These are phyloP conservation scores for Catharanthus roseus DNA, from an alignment of 257 asterid genomes.

Conservation along the genomic window DNA sequence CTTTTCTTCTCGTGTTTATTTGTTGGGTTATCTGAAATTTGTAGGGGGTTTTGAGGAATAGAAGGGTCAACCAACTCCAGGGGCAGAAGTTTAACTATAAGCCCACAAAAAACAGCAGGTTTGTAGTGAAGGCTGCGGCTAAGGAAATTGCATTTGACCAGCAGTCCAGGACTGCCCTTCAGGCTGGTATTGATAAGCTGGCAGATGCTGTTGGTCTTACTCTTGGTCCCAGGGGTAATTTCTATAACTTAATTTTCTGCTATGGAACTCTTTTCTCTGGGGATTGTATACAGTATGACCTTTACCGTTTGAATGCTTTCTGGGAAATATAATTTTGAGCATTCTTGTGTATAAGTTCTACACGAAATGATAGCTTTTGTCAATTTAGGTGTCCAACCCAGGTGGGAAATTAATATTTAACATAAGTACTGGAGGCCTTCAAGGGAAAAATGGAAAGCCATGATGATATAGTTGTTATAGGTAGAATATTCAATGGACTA, in stretches of 20 bases:
- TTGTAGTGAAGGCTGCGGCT: conserved; percentile 73
- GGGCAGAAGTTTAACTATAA: conserved; percentile 51
- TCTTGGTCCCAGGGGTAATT: conserved; percentile 92
- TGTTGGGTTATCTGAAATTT: neutral
- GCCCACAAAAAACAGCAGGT: conserved; percentile 49
- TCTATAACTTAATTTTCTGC: neutral
- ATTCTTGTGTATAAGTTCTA: too few species aligned
- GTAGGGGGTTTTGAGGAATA: conserved; percentile 53
- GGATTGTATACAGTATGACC: too few species aligned
- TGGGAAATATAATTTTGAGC: neutral
- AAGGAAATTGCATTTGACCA: conserved; percentile 95
- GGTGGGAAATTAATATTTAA: neutral
- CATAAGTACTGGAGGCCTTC: neutral
- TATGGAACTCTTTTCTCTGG: neutral
- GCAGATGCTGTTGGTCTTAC: conserved; percentile 95
- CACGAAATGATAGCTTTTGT: neutral
- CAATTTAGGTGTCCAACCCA: neutral
- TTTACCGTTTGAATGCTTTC: neutral
- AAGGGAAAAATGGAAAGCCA: neutral
- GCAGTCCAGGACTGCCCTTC: conserved; percentile 81
- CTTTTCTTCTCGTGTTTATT: neutral
- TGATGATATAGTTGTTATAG: too few species aligned
- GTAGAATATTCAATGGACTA: neutral
- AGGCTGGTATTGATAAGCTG: conserved; percentile 88
- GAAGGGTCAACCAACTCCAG: conserved; percentile 58